Conservation (phyloP, 805 yeast genomes). For the Candida multigemmis region DNA sequence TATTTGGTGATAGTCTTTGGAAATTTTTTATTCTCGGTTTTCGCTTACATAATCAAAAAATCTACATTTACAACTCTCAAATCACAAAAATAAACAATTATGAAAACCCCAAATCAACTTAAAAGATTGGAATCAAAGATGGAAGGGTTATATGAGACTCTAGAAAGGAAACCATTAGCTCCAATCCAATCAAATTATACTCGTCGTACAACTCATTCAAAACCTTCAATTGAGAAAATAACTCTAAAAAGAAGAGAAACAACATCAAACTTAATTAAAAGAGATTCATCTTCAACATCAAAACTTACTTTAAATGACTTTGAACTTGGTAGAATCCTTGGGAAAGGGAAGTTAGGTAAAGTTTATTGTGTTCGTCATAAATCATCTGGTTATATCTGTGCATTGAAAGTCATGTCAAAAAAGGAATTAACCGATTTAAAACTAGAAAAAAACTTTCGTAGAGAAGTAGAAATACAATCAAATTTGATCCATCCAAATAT, state of each 20-base stretch:
- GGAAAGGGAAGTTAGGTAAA: constrained; percentile 89
- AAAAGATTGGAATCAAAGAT: constrained; percentile 12
- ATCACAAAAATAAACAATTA: too few species aligned
- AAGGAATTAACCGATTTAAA: constrained; percentile 64
- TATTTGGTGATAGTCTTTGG: too few species aligned
- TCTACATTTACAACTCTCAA: too few species aligned
- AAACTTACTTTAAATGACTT: constrained; percentile 46
- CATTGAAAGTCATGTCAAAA: constrained; percentile 86
- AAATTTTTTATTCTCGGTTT: too few species aligned
- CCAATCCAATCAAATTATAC: constrained; percentile 4
- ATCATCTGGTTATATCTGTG: constrained; percentile 70
- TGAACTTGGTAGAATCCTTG: constrained; percentile 79
- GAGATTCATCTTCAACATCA: too few species aligned
- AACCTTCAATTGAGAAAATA: too few species aligned
- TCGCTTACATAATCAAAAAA: too few species aligned
- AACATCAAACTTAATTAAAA: too few species aligned
- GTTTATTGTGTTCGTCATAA: constrained; percentile 85
- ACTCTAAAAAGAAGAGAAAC: too few species aligned
- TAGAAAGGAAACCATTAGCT: constrained; percentile 5
- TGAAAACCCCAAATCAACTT: constrained; percentile 8
- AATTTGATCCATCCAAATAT: constrained; percentile 71
- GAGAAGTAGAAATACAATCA: constrained; percentile 90
- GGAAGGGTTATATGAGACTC: constrained; percentile 9
- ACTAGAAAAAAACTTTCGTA: constrained; percentile 75
- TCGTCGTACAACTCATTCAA: too few species aligned